Base-by-base conservation (phyloP, 1,284 basidiomycete species). In the Heliocybe sulcata region DNA sequence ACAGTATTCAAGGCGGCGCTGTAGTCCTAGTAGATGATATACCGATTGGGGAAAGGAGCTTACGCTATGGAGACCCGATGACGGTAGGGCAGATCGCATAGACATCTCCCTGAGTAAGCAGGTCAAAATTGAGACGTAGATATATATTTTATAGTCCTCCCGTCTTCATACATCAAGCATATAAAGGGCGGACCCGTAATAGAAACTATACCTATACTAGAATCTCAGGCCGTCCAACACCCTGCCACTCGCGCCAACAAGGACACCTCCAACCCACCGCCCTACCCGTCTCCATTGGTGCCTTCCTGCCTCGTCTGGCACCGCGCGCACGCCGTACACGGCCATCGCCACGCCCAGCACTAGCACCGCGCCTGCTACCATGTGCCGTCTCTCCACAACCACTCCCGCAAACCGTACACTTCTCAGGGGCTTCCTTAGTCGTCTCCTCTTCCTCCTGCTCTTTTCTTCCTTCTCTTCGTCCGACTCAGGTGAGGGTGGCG, bases 291-390 rank as follows among this genome's bases (percentile, higher is more conserved):
- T 49, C 47, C 22, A 49, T 25, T 49, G 47, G 11, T 29, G 47
- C 12, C 27, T 29, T 6, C 23, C n/a, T 22, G 22, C n/a, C 3
- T 49, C 47, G 12, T 49, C 47, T 25, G 22, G 22, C 14, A 59
- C 62, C n/a, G 59, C 56, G 45, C 67, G 66, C 55, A 75, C 64
- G 25, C 78, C 76, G 65, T 84, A 83, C 42, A 86, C 70, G 1
- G 83, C 84, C 62, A 88, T 73, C 14, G 84, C 86, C 31, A 87
- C 76, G 4, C 83, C 83, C 2, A 89, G 69, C 8, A 85, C 79
- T 26, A 89, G 65, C 27, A 87, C 77, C 22, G 83, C 82, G 23
- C 83, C 80, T 27, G 81, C 79, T 35, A 87, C 69, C 63, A 86
- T 72, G 48, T 80, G 73, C 57, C 72, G 72, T 29, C 71, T 68